Conservation (phyloP, 768 basidiomycete species). For the Trametes punicea region DNA sequence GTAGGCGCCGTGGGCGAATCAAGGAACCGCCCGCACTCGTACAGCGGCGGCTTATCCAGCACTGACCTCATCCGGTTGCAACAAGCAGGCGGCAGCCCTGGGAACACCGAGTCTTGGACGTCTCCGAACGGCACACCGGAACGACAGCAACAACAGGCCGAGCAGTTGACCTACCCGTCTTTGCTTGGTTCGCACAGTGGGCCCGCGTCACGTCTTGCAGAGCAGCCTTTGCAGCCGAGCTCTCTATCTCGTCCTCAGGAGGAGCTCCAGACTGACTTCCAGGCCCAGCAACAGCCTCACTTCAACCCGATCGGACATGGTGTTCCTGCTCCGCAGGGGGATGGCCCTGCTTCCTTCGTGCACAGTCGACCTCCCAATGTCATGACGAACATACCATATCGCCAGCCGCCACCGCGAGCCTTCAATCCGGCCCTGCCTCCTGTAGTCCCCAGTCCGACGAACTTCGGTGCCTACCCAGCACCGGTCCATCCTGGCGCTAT, state of each 20-base stretch:
- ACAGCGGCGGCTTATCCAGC: conserved; percentile 71
- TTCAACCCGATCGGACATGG: conserved; percentile 43
- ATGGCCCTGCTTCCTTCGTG: conserved; percentile 41
- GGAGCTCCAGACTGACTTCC: conserved; percentile 51
- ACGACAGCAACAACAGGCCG: conserved; percentile 25
- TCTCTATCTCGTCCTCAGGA: conserved; percentile 23
- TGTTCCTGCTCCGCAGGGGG: conserved; percentile 37
- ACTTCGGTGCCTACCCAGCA: conserved; percentile 37
- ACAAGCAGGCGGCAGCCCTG: conserved; percentile 48
- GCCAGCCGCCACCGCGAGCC: conserved; percentile 52
- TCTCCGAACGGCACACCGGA: conserved; percentile 30
- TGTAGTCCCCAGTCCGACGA: conserved; percentile 49
- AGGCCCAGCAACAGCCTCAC: conserved; percentile 53
- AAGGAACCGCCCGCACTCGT: conserved; percentile 78
- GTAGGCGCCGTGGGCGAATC: conserved; percentile 49
- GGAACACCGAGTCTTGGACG: conserved; percentile 28
- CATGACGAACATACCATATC: conserved; percentile 49
- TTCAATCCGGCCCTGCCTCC: conserved; percentile 47
- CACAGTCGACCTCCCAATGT: conserved; percentile 51
- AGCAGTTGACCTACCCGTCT: conserved; percentile 61
- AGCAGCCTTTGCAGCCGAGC: conserved; percentile 44
- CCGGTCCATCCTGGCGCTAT: conserved; percentile 63
- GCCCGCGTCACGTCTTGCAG: conserved; percentile 41
- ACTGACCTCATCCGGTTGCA: conserved; percentile 75
- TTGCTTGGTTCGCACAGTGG: conserved; percentile 44